phyloP scores from a whole-genome alignment of 441 rosid species.

The Isatis lusitanica region DNA sequence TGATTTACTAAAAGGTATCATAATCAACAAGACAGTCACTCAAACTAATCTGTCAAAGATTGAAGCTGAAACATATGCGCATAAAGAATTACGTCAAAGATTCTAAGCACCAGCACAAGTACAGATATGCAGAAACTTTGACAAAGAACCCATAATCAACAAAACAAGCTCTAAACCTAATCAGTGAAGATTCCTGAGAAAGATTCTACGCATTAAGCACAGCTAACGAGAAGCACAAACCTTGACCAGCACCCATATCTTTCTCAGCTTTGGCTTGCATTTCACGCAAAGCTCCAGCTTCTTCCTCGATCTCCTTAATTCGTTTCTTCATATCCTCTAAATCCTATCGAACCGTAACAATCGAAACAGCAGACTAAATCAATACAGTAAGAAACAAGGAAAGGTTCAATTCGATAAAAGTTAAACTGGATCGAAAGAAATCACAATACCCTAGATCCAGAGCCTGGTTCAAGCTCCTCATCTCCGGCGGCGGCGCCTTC shows the following conservation, averaged over 20 bases:
- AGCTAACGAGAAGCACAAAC: constrained; percentile 26
- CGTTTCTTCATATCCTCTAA: constrained; percentile 80
- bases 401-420: not conserved
- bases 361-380: not conserved
- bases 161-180: constrained; percentile 5
- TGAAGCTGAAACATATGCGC: not conserved
- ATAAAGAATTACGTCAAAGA: not conserved
- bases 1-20: not conserved
- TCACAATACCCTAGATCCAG: constrained; percentile 55
- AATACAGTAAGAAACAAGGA: not conserved
- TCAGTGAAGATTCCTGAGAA: not conserved
- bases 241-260: constrained; percentile 80
- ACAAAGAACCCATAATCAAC: not conserved
- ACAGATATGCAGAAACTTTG: not conserved
- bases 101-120: not conserved
- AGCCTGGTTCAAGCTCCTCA: constrained; percentile 45
- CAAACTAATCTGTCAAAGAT: not conserved
- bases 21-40: not conserved
- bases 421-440: constrained; percentile 7
- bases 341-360: constrained; percentile 41
- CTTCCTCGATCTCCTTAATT: constrained; percentile 76
- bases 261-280: constrained; percentile 88
- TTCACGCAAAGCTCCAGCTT: constrained; percentile 78
- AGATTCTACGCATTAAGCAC: not conserved
- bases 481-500: constrained; percentile 36